phyloP scores from a whole-genome alignment of 2,329 filamentous ascomycete species.

The Fusarium secorum region DNA sequence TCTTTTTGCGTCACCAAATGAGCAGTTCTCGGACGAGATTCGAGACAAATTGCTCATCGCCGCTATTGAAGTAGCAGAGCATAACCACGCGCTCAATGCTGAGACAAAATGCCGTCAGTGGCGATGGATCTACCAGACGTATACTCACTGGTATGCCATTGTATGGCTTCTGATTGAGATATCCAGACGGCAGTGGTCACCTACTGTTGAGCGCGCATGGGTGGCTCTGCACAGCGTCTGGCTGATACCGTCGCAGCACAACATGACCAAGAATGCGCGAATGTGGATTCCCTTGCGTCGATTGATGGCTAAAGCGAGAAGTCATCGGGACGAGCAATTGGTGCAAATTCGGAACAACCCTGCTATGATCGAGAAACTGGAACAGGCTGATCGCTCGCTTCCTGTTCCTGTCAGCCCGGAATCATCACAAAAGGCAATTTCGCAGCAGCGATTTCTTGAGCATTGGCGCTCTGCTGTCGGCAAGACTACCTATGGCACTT shows the following conservation, averaged over 20 bases:
- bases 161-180: conserved; percentile 64
- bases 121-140: conserved; percentile 67
- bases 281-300: conserved; percentile 54
- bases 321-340: conserved; percentile 50
- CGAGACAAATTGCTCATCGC: conserved; percentile 57
- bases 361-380: conserved; percentile 38
- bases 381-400: conserved; percentile 40
- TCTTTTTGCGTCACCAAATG: conserved; percentile 52
- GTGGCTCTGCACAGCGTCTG: conserved; percentile 54
- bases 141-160: conserved; percentile 66
- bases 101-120: conserved; percentile 59
- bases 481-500: accelerated
- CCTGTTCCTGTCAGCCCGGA: conserved; percentile 44
- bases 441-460: conserved; percentile 4
- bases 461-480: conserved; percentile 27
- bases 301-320: conserved; percentile 50
- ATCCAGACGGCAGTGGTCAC: conserved; percentile 55
- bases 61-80: conserved; percentile 64
- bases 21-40: conserved; percentile 49
- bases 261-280: conserved; percentile 41
- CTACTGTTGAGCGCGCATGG: conserved; percentile 58
- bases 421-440: conserved; percentile 14
- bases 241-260: conserved; percentile 44
- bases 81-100: conserved; percentile 61
- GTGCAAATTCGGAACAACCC: conserved; percentile 44